Percentiles rank a stretch among this genome's conserved stretches.
Conservation (phyloP, 257 asterid species). For the Forsythia viridissima region DNA sequence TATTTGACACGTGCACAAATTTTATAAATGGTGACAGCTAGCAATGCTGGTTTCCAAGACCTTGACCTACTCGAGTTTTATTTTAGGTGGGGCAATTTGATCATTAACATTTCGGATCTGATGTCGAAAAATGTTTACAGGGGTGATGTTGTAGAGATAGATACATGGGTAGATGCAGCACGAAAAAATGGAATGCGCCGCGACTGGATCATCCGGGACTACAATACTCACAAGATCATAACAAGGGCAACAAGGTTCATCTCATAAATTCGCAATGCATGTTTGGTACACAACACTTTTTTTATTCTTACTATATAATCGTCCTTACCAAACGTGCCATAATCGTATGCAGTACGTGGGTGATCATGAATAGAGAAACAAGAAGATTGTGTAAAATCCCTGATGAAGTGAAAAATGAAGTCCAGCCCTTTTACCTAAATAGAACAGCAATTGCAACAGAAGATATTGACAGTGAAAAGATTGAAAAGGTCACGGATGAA, state of each 20-base stretch:
- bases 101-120: not conserved
- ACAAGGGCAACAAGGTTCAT: constrained; percentile 77
- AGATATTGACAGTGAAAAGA: constrained; percentile 49
- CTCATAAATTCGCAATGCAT: not conserved
- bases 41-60: no score
- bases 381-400: constrained; percentile 81
- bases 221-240: constrained; percentile 55
- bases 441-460: constrained; percentile 48
- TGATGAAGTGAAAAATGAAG: constrained; percentile 68
- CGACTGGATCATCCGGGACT: constrained; percentile 81
- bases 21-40: no score
- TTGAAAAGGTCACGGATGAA: constrained; percentile 64
- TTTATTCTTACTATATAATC: no score
- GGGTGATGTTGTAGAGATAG: constrained; percentile 91
- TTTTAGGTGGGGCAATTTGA: not conserved
- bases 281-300: not conserved
- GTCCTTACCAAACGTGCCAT: not conserved
- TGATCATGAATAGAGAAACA: constrained; percentile 84
- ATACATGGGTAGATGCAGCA: constrained; percentile 92
- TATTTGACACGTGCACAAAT: no score
- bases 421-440: constrained; percentile 64
- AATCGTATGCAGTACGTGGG: constrained; percentile 69
- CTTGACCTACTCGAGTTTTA: not conserved
- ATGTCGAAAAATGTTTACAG: constrained; percentile 26
- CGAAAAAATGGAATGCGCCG: constrained; percentile 93